Conservation (phyloP, 768 basidiomycete species). For the Mycena rebaudengoi region DNA sequence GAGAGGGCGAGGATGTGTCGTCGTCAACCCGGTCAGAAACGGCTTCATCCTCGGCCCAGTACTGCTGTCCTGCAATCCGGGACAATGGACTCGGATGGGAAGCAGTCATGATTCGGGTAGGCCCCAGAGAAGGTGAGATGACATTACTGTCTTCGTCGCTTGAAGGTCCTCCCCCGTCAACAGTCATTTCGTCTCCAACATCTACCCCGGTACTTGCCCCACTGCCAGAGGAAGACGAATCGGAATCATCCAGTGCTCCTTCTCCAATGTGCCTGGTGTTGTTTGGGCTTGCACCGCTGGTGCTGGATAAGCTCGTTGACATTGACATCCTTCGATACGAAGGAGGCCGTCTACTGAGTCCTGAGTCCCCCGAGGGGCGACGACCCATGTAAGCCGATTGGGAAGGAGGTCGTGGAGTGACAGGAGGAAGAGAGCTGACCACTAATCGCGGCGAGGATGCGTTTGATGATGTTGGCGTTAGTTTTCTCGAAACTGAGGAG, state of each 20-base stretch:
- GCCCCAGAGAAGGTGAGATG: constrained; percentile 44
- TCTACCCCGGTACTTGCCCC: constrained; percentile 45
- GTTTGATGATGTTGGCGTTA: constrained; percentile 67
- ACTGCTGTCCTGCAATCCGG: constrained; percentile 59
- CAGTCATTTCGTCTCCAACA: constrained; percentile 37
- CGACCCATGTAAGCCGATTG: constrained; percentile 49
- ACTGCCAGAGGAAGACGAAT: constrained; percentile 68
- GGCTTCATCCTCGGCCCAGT: constrained; percentile 62
- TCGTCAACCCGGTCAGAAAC: constrained; percentile 51
- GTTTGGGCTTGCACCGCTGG: constrained; percentile 49
- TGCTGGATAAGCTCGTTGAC: constrained; percentile 40
- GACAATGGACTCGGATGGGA: constrained; percentile 75
- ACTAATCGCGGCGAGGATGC: constrained; percentile 64
- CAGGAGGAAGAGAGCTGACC: constrained; percentile 52
- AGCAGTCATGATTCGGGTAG: constrained; percentile 34
- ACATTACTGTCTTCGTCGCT: constrained; percentile 49
- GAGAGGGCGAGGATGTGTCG: constrained; percentile 66
- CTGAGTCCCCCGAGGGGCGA: constrained; percentile 44
- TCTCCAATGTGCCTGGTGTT: constrained; percentile 70
- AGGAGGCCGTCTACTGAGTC: constrained; percentile 43
- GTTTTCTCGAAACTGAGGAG: constrained; percentile 52
- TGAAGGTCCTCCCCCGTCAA: constrained; percentile 30
- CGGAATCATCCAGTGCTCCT: constrained; percentile 81
- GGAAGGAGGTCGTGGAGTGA: constrained; percentile 44
- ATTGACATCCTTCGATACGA: constrained; percentile 51